phyloP scores from a whole-genome alignment of 73 alveolate species.

The Paramecium caudatum region DNA sequence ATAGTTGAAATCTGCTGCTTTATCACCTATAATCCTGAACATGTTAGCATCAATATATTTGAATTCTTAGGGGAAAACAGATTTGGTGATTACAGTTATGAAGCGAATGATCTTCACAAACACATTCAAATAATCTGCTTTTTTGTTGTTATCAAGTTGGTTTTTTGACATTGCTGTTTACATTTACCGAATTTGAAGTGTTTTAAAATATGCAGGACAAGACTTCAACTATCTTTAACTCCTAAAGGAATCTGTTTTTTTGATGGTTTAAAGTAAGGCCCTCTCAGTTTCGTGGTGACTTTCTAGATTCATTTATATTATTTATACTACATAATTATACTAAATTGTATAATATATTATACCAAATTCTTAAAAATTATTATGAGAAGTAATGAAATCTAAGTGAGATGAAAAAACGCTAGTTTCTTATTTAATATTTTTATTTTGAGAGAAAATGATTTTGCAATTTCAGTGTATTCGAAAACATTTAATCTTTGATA shows the following conservation, averaged over 20 bases:
- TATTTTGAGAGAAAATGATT: slow-evolving; percentile 30
- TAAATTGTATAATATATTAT: no score
- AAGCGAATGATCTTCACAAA: not conserved
- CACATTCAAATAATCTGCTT: not conserved
- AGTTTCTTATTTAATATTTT: not conserved
- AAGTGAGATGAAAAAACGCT: slow-evolving; percentile 57
- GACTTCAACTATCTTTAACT: slow-evolving; percentile 14
- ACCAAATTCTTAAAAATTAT: no score
- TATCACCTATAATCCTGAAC: slow-evolving; percentile 65
- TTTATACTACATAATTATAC: no score
- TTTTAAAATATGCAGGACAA: slow-evolving; percentile 33
- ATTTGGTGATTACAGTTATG: slow-evolving; percentile 6
- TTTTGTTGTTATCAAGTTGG: not conserved
- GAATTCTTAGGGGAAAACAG: slow-evolving; percentile 8
- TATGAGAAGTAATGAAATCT: no score
- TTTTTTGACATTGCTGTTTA: not conserved
- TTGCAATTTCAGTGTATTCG: slow-evolving; percentile 56
- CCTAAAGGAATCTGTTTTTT: slow-evolving; percentile 23
- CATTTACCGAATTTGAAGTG: not conserved
- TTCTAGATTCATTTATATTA: not conserved
- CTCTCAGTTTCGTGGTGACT: not conserved
- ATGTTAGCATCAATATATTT: slow-evolving; percentile 20
- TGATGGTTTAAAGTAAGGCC: not conserved
- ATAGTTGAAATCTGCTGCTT: slow-evolving; percentile 39
- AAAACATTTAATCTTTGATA: slow-evolving; percentile 60